Conservation (phyloP, 192 early-diverging fungal species). For the Glomus cerebriforme region DNA sequence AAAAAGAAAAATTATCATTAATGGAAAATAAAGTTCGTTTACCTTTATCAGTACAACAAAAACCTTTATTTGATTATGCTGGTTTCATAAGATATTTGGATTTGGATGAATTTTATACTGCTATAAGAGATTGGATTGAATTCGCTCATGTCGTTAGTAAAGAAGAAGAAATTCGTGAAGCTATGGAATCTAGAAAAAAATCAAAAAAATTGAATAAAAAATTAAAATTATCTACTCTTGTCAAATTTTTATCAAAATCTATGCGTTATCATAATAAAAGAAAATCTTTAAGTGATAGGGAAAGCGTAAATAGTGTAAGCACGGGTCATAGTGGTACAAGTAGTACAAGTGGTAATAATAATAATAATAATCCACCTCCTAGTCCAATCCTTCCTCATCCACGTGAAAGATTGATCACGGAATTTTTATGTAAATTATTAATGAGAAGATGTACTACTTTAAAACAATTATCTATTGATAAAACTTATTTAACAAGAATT, state of each 20-base stretch:
- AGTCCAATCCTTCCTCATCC: not conserved
- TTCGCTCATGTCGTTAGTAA: not conserved
- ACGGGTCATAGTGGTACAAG: not conserved
- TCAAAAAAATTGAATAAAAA: not conserved
- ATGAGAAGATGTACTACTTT: conserved; percentile 5
- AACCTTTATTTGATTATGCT: conserved; percentile 3
- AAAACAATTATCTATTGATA: conserved; percentile 24
- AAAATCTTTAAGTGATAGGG: not conserved
- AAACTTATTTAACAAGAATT: not conserved
- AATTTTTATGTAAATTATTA: conserved; percentile 12
- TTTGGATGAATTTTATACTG: conserved; percentile 22
- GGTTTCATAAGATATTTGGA: conserved; percentile 24
- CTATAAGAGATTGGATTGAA: conserved; percentile 27
- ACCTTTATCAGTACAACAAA: not conserved
- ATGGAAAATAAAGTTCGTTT: conserved; percentile 8
- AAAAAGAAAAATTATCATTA: not conserved
- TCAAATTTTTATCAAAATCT: not conserved
- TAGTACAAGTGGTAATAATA: not conserved
- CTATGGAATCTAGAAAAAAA: not conserved
- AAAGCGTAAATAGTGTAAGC: not conserved
- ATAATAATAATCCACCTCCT: not conserved
- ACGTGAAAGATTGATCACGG: not conserved
- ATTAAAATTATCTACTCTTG: not conserved
- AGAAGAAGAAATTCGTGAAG: not conserved
- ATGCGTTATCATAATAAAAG: not conserved